These are phyloP conservation scores for Ogataea paradorogensis DNA, from an alignment of 805 yeast species.

Conservation along the genomic window DNA sequence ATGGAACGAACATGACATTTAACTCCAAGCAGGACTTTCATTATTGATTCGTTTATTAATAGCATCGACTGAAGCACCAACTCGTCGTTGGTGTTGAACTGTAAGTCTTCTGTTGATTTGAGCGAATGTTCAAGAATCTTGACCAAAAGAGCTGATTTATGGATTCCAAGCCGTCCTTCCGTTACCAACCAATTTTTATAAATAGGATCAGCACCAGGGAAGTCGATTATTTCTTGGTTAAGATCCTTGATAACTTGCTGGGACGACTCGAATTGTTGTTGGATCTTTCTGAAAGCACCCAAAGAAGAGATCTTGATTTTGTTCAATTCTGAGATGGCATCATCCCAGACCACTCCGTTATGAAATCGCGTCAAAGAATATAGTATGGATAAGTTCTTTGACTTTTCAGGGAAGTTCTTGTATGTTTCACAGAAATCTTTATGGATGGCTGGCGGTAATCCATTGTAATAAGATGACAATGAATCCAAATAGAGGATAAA, in stretches of 20 bases:
- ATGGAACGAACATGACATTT: constrained; percentile 8
- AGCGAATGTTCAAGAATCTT: constrained; percentile 15
- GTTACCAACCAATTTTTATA: constrained; percentile 18
- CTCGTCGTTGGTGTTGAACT: constrained; percentile 11
- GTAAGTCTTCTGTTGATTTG: constrained; percentile 1
- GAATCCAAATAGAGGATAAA: constrained; percentile 24
- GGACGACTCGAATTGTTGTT: constrained; percentile 7
- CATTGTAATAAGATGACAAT: constrained; percentile 22
- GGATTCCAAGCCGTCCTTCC: constrained; percentile 20
- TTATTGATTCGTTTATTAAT: constrained; percentile 23
- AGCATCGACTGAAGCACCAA: constrained; percentile 22
- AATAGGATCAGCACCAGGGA: background rate
- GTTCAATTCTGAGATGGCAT: constrained; percentile 18
- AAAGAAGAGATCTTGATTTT: constrained; percentile 13
- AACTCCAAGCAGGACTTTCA: constrained; percentile 19
- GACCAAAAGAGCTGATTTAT: constrained; percentile 21
- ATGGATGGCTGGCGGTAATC: constrained; percentile 22
- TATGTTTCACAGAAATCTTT: constrained; percentile 17
- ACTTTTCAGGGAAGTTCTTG: constrained; percentile 12
- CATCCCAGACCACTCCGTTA: constrained; percentile 18
- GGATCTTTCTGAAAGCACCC: constrained; percentile 8
- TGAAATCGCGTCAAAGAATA: constrained; percentile 19
- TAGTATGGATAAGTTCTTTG: constrained; percentile 11
- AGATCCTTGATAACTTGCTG: constrained; percentile 11
- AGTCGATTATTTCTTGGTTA: constrained; percentile 7